Base-by-base conservation (phyloP, 2,329 filamentous ascomycete species). In the Hysterium pulicare region DNA sequence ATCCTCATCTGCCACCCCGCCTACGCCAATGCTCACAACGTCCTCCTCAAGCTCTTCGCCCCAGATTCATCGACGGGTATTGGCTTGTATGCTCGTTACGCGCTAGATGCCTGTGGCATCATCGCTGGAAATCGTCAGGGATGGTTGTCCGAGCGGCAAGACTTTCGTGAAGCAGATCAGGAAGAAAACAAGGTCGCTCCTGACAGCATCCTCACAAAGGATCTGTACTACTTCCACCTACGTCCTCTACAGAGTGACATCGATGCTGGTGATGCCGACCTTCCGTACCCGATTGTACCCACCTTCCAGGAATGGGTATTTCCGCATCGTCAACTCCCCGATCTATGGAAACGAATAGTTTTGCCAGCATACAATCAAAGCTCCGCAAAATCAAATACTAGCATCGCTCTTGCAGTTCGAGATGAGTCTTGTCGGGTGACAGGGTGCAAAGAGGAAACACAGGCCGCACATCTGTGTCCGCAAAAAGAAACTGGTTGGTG, bases 221-320 rank as follows among this genome's bases (percentile, higher is more conserved):
- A 44, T 28, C 36, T 15, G 21, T 16, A 35, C n/a, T 36, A 10
- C n/a, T 19, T 35, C 40, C 9, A 3, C 40, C 11, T 3, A 10
- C 4, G 6, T 41, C 23, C 33, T 10, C 3, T 38, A 34, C 26
- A 23, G 22, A 41, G 9, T 21, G 37, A 39, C 5, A 15, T 39
- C 23, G 37, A 39, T 30, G 38, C 38, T 22, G 38, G 38, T 24
- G 11, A 41, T n/a, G 17, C 30, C 13, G 36, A 40, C 24, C 42
- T 35, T 34, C 42, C 42, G 30, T 47, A 47, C 22, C 45, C 38
- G 26, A 45, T 45, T 10, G 45, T 47, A 20, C 41, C 42, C 15
- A 47, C 24, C 21, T 47, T 41, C 42, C 42, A 34, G 22, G 34
- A 47, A 45, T 47, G 45, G 45, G 32, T 31, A 21, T 47, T 47